Base-by-base conservation (phyloP, 2,329 filamentous ascomycete genomes). In the Colletotrichum sp. region DNA sequence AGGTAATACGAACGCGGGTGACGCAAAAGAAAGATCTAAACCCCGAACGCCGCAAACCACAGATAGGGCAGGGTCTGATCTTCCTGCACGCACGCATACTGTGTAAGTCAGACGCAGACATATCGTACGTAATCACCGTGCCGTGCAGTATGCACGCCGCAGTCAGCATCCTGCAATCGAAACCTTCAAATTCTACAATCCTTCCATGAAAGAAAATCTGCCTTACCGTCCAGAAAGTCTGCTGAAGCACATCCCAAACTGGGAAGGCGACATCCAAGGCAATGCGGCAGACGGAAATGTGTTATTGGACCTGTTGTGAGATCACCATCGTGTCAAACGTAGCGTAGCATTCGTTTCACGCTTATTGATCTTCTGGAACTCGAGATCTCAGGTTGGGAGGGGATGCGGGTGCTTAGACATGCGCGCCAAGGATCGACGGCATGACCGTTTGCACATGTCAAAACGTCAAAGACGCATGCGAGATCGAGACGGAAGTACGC, bases 311-410 rank as follows among this genome's bases (percentile, higher is more conserved):
- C 24, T 18, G 48, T 36, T 48, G 10, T n/a, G 44, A 24, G 24
- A 30, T 36, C 18, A 22, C 10, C 39, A 3, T 32, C 7, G 18
- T 22, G 36, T 36, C 8, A 48, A 60, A 57, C 24, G 60, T 57
- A 62, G 62, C 68, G 52, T 75, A 26, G 68, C 72, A 72, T 48
- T n/a, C 32, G 63, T 75, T 72, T 68, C 73, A 72, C 69, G 69
- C 69, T 75, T 68, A 26, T 68, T 44, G 18, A 28, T 32, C 39
- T 72, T 72, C 63, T 75, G 69, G 73, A 75, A 64, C 55, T 63
- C n/a, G 55, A 48, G n/a, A 63, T 34, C 57, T 52, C 22, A 30
- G 36, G 13, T 67, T 30, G 52, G 28, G 30, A 26, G n/a, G 62
- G 18, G 9, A 34, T 24, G 34, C 15, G 32, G 34, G 32, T 39